Evolutionary conservation across 2,329 filamentous ascomycete genomes (phyloP), one percentile per base, ranked within the genome.

Genomic region (Furcasterigmium furcatum): DNA sequence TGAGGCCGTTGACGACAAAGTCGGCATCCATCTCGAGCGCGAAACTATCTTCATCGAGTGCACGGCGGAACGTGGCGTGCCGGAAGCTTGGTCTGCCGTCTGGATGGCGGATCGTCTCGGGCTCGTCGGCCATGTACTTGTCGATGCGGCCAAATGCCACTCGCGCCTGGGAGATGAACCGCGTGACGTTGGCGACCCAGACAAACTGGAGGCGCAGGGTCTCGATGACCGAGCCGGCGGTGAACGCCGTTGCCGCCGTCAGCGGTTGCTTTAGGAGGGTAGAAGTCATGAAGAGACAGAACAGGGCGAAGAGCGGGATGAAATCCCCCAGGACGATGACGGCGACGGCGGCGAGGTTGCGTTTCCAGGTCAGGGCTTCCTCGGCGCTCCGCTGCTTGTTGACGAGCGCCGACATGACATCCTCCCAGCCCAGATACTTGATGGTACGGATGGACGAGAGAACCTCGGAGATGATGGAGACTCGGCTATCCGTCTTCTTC

Each of bases 401-500:
- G 46, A 82, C 72, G 42, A 68, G 72, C n/a, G 71, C 63, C 10
- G 71, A 68, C 49, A 79, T 72, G 25, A 74, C 68, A 16, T 71
- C 66, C 54, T 82, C 79, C 79, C 79, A 82, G 3, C 74, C 75
- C 57, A 82, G 81, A 52, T 80, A 82, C 54, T 82, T 82, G 60
- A 82, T 73, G 14, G 75, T 75, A 9, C 74, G 71, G 46, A 82
- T 80, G 9, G 78, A 79, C 21, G 70, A 63, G 21, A 82, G 66
- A 52, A 80, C 82, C 53, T 82, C 79, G 2, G 77, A 74, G 16
- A 82, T 72, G 18, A 77, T 68, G 2, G 77, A 79, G 45, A 82
- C 75, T 21, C 79, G 73, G n/a, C 69, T 66, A 55, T 82, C 79
- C 40, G 80, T 78, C 19, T 76, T 73, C 45, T 70, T 69, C 50